Evolutionary conservation across 2,329 filamentous ascomycete genomes (phyloP), one percentile per base, ranked within the genome.

Genomic region (Tolypocladium tundrense): DNA sequence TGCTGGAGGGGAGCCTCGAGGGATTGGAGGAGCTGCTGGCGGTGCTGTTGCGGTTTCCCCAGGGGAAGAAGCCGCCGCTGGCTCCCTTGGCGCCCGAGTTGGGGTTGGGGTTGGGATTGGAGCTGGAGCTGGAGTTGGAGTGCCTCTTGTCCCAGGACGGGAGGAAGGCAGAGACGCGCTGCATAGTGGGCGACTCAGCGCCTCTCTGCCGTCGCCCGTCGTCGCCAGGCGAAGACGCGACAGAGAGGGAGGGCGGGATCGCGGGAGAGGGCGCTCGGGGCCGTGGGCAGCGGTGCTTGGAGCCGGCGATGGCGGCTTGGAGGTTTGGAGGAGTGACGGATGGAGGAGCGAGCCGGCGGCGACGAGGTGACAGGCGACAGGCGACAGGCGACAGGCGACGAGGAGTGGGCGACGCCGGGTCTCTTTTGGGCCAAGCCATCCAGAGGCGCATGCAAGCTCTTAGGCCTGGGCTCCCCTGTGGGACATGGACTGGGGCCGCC

Each of bases 41-140:
- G 21, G 56, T 59, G 54, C 42, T 83, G 79, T 59, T 86, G 83
- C 60, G 77, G 70, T 70, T 73, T 63, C 75, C 72, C 76, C 77
- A 78, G 54, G 73, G 72, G 59, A 77, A 78, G 39, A 79, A 68
- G 61, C 67, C 62, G 53, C 62, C 57, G 64, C 68, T 61, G 43
- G 69, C 27, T 8, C 9, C 70, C 54, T 60, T 67, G 55, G 67
- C 70, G 60, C 65, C 64, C 57, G 71, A 73, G 54, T 68, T 70
- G 48, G 69, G 70, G 54, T 60, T 67, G 56, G 68, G 69, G 60
- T 65, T 64, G 58, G 62, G 61, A 52, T 63, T 65, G 59, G 64
- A 59, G 57, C 62, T 68, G 55, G 64, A 68, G 65, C 63, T 67
- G 56, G 71, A 68, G 65, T 62, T 67, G 56, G 71, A 74, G 54